Evolutionary conservation across 2,329 filamentous ascomycete species (phyloP).

Genomic region (Cryphonectria japonica): DNA sequence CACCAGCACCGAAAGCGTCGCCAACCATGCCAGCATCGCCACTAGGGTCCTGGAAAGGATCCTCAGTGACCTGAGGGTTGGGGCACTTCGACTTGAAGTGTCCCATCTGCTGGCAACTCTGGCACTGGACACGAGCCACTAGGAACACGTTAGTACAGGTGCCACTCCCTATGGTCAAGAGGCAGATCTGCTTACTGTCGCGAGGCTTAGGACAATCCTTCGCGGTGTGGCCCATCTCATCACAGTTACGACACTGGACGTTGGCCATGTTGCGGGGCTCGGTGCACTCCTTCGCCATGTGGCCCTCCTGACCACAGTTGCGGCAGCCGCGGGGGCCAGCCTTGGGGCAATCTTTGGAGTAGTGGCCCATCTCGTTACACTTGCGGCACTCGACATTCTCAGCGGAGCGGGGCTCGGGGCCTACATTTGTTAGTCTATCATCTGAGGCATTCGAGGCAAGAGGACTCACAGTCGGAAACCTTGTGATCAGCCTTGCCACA

Average conservation of each 20-base stretch:
- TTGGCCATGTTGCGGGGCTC: conserved; percentile 47
- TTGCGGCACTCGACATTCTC: conserved; percentile 68
- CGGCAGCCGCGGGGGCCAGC: conserved; percentile 59
- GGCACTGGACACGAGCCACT: conserved; percentile 61
- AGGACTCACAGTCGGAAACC: conserved; percentile 51
- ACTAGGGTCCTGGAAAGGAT: conserved; percentile 19
- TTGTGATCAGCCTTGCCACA: conserved; percentile 62
- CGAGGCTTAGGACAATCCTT: conserved; percentile 59
- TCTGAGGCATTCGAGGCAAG: neutral
- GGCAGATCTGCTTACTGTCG: conserved; percentile 48
- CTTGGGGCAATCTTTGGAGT: conserved; percentile 66
- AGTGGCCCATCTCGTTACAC: conserved; percentile 66
- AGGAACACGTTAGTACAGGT: conserved; percentile 13
- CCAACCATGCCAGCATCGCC: conserved; percentile 22
- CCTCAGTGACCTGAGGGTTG: conserved; percentile 38
- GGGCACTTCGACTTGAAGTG: conserved; percentile 48
- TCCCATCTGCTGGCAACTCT: conserved; percentile 57
- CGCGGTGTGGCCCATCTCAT: conserved; percentile 51
- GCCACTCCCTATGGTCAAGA: neutral
- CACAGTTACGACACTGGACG: conserved; percentile 55
- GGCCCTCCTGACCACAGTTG: conserved; percentile 63
- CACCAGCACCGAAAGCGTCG: conserved; percentile 22
- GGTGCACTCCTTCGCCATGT: conserved; percentile 66
- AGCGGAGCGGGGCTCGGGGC: conserved; percentile 62
- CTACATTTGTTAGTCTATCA: conserved; percentile 35